Base-by-base conservation (phyloP, 2,329 filamentous ascomycete genomes). In the Diaporthe sp. region DNA sequence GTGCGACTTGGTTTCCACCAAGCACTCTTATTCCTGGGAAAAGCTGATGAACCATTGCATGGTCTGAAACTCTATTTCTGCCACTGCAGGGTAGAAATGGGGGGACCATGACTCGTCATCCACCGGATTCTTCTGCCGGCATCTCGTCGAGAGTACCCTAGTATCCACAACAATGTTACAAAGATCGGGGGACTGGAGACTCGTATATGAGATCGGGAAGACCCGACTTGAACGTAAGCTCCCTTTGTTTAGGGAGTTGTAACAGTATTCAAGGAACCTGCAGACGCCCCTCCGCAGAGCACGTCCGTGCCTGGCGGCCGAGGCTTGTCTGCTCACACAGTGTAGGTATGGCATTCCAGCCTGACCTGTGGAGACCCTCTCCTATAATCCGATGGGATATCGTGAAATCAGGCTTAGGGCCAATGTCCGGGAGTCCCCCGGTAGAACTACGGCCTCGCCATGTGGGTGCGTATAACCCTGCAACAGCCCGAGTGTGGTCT, bases 51-150 rank as follows among this genome's bases (percentile, higher is more conserved):
- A 68, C 65, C 46, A 68, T 53, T 39, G 46, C 65, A 68, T 68
- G 65, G 65, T n/a, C 65, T 53, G 65, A 68, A 68, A 68, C 65
- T 53, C 65, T 68, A 53, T 68, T 68, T 68, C 65, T 53, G 9
- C 25, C 46, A 53, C n/a, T 13, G 31, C 65, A 53, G 31, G 46
- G 65, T 68, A 53, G 8, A 49, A 53, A 12, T 51, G 22, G 13
- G 34, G 34, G 65, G 65, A 34, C 28, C 65, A 55, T 68, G 65
- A 68, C 65, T 68, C 65, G 65, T 28, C 46, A 13, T 5, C n/a
- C 65, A 25, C 13, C 46, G 65, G 46, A 51, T 68, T 53, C 44
- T 15, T 51, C 44, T 68, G 46, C 46, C 65, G 65, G 46, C 62
- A 25, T 42, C 65, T 10, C 34, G 31, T 68, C 46, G 4, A 39